Percentiles rank a stretch among this genome's conserved stretches.
Conservation (phyloP, 2,329 filamentous ascomycete genomes). For the Colletotrichum sp. region DNA sequence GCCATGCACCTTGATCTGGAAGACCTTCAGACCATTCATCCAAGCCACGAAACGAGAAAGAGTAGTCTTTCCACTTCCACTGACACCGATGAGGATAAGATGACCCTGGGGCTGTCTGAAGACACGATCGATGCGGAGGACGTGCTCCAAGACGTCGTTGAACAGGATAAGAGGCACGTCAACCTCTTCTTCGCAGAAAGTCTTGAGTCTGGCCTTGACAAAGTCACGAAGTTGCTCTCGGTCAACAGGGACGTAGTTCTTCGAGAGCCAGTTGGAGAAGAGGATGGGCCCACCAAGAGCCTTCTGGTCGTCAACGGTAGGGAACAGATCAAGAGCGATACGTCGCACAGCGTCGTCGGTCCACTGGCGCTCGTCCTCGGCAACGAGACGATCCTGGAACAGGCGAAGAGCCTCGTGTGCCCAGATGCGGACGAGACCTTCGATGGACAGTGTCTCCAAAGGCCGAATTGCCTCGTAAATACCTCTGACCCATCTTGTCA, state of each 20-base stretch:
- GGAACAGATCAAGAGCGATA: conserved; percentile 91
- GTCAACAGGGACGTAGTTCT: conserved; percentile 97
- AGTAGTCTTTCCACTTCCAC: conserved; percentile 97
- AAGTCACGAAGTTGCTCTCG: conserved; percentile 95
- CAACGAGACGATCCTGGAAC: conserved; percentile 96
- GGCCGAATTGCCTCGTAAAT: conserved; percentile 97
- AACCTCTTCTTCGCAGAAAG: conserved; percentile 99
- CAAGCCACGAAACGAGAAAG: conserved; percentile 97
- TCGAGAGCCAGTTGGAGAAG: conserved; percentile 99
- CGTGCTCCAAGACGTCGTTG: conserved; percentile 98
- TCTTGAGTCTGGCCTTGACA: conserved; percentile 94
- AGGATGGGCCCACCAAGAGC: conserved; percentile 92
- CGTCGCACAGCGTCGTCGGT: conserved; percentile 86
- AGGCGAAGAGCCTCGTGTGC: conserved; percentile 94
- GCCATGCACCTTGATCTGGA: conserved; percentile 99
- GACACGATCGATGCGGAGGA: conserved; percentile 96
- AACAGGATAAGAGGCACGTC: conserved; percentile 99
- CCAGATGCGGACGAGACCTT: conserved; percentile 96
- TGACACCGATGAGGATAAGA: conserved; percentile 97
- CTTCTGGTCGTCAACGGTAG: conserved; percentile 88
- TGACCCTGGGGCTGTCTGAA: conserved; percentile 98
- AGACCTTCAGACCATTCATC: conserved; percentile 99
- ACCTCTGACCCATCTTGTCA: conserved; percentile 97
- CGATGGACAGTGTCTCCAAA: conserved; percentile 83
- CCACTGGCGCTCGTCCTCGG: conserved; percentile 93